Base-by-base conservation (phyloP, 192 early-diverging fungal genomes). In the Piromyces finnis region DNA sequence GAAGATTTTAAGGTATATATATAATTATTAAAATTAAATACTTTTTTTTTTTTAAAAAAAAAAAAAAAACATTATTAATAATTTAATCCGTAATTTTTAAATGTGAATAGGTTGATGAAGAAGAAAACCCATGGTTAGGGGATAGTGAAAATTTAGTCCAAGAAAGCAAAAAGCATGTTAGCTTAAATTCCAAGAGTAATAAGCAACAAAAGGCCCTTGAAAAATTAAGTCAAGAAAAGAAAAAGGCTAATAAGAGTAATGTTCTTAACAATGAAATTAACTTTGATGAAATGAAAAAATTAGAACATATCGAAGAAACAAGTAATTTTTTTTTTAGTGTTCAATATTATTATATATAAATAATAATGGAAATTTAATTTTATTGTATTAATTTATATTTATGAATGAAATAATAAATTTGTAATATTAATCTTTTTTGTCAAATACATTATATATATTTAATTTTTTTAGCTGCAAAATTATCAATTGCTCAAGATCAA, bases 401-500 rank as follows among this genome's bases (percentile, higher is more conserved):
- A 7, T 35, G 12, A 7, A 35, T 35, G 32, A 35, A 7, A 35
- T 35, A 35, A 35, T 7, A 35, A 7, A 35, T 35, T 7, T 35
- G 12, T 7, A 35, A 35, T 35, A 35, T 35, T 35, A 35, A 35
- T 35, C 12, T 3, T 35, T 35, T 7, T 35, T 7, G 12, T 35
- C 12, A 35, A 7, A 7, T 7, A 7, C 32, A 35, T 35, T 7
- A 7, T 35, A 35, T 7, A 7, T 7, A 35, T 32, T 32, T 32
- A 32, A 32, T 32, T 32, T 32, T 32, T 32, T 32, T 68, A 68
- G 51, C 26, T 68, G 51, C 51, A 3, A 68, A 68, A 68, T 68
- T 68, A 68, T 68, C 51, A 11, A 68, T 68, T 68, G 51, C 26
- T 11, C 51, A 68, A 9, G 82, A 80, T 30, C 90, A 88, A 83